Conservation (phyloP, 2,329 filamentous ascomycete species). For the Claviceps humidiphila region DNA sequence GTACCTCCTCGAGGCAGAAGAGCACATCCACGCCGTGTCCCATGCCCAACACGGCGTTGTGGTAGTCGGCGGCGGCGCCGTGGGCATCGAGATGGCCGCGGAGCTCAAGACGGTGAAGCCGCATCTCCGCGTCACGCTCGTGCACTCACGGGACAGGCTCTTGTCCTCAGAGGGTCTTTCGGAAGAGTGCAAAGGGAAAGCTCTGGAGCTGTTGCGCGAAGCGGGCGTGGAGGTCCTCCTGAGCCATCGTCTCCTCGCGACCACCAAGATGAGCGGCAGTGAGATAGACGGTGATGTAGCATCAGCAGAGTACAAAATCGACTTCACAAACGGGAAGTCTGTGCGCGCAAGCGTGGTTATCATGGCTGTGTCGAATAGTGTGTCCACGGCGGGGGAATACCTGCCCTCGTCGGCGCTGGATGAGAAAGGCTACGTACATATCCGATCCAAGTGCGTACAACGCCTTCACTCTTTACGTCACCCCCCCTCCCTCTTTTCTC, state of each 20-base stretch:
- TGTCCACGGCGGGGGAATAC: conserved; percentile 45
- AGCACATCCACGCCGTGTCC: conserved; percentile 43
- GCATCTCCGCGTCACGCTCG: conserved; percentile 51
- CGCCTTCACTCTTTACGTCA: neutral
- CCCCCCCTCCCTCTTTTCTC: too few species aligned
- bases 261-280: conserved; percentile 26
- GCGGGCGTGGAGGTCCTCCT: conserved; percentile 53
- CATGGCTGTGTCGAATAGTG: conserved; percentile 52
- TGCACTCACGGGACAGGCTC: conserved; percentile 58
- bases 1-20: conserved; percentile 48
- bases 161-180: conserved; percentile 63
- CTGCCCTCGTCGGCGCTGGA: conserved; percentile 46
- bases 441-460: conserved; percentile 38
- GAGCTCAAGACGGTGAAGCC: conserved; percentile 61
- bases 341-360: conserved; percentile 53
- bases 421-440: conserved; percentile 51
- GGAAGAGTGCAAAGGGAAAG: conserved; percentile 52
- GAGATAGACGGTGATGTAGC: conserved; percentile 25
- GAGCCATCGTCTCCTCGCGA: conserved; percentile 44
- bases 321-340: conserved; percentile 45
- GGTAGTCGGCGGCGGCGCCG: conserved; percentile 64
- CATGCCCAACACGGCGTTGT: conserved; percentile 46
- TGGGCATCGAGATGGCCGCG: conserved; percentile 70
- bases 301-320: conserved; percentile 31
- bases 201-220: conserved; percentile 44